These are phyloP conservation scores for Candida nonsorbophila DNA, from an alignment of 805 yeast species.

Conservation along the genomic window DNA sequence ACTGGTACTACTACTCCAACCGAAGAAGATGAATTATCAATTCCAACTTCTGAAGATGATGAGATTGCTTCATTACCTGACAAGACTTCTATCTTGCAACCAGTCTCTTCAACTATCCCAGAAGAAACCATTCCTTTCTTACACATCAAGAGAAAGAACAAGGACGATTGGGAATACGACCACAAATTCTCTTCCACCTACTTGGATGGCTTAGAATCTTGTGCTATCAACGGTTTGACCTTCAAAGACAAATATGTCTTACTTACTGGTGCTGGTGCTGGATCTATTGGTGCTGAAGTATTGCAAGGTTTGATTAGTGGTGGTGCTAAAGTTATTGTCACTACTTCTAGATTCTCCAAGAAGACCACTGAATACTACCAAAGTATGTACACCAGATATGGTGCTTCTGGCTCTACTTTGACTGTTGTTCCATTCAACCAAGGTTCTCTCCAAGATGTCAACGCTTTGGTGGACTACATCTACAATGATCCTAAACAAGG, in stretches of 20 bases:
- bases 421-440: slow-evolving; percentile 98
- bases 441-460: slow-evolving; percentile 92
- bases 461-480: slow-evolving; percentile 77
- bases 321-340: slow-evolving; percentile 96
- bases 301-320: slow-evolving; percentile 93
- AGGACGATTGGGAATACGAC: slow-evolving; percentile 83
- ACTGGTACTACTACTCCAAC: slow-evolving; percentile 42
- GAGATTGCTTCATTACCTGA: slow-evolving; percentile 85
- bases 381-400: slow-evolving; percentile 84
- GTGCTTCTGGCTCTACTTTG: slow-evolving; percentile 87
- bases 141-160: slow-evolving; percentile 76
- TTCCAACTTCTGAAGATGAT: slow-evolving; percentile 54
- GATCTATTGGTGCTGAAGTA: slow-evolving; percentile 97
- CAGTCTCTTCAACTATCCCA: slow-evolving; percentile 70
- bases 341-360: slow-evolving; percentile 93
- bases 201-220: slow-evolving; percentile 86
- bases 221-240: slow-evolving; percentile 91
- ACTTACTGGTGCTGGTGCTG: slow-evolving; percentile 98
- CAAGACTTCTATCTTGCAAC: slow-evolving; percentile 60
- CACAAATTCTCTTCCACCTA: slow-evolving; percentile 68
- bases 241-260: slow-evolving; percentile 85
- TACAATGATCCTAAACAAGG: slow-evolving; percentile 79
- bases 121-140: slow-evolving; percentile 90
- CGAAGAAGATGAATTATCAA: slow-evolving; percentile 30
- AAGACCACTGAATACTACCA: slow-evolving; percentile 95